Evolutionary conservation across 306 rosid genomes (phyloP), one percentile per base, ranked within the genome.

Genomic region (Acacia melanoxylon): DNA sequence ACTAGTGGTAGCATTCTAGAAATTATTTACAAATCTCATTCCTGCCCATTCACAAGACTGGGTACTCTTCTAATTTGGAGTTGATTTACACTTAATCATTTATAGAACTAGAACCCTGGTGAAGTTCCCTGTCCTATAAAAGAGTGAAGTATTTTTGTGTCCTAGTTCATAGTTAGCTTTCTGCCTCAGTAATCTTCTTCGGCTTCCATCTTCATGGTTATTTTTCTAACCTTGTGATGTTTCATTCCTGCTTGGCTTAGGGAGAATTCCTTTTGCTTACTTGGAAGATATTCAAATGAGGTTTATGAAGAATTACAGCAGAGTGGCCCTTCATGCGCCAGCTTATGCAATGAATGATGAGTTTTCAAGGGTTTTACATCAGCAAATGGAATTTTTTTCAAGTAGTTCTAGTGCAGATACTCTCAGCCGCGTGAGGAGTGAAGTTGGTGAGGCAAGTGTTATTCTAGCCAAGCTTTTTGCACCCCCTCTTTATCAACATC

Each of bases 331-430:
- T 24, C 87, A 88, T 76, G 94, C 99, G 20, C 97, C 97, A 52
- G 99, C 99, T 37, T 96, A 96, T 90, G 96, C 99, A 44, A 96
- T 96, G 99, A 96, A 96, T 66, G 99, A 96, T 41, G 99, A 96
- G 74, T 96, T 96, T 84, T 96, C 99, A 52, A 91, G 99, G 86
- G 99, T 96, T 67, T 83, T 96, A 83, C 99, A 96, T 85, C 99
- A 93, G 78, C 99, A 93, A 83, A 96, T 96, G 99, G 99, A 96
- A 83, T 96, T 89, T 52, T 96, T 92, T 85, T 96, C 98, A 56
- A 90, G 98, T 73, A 92, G 87, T 87, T 86, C 96, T 12, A 90
- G 88, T 75, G 94, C 88, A 2, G 99, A 96, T 89, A 89, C 99
- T 41, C 98, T 93, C 80, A 96, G 70, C 78, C 97, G 98, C 56